phyloP scores from a whole-genome alignment of 352 stramenopile species.

The Globisporangium takayamanum region DNA sequence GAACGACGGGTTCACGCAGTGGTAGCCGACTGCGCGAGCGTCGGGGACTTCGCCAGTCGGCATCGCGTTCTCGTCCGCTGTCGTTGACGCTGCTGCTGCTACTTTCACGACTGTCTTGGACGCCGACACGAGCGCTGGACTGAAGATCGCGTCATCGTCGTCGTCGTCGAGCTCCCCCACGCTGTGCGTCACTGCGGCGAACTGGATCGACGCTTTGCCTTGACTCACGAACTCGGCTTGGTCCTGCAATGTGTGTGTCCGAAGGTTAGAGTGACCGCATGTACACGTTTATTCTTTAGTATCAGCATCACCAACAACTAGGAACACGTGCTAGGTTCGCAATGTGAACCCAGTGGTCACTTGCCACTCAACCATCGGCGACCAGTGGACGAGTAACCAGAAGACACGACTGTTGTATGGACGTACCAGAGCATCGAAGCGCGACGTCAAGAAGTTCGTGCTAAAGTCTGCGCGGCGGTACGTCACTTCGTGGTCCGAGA shows the following conservation, averaged over 20 bases:
- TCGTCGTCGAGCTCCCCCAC: constrained; percentile 22
- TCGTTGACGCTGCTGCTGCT: not conserved
- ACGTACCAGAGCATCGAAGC: constrained; percentile 52
- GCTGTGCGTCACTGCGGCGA: constrained; percentile 9
- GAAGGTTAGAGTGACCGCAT: not conserved
- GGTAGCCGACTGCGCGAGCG: constrained; percentile 38
- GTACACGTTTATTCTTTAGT: not conserved
- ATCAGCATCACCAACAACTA: too few species aligned
- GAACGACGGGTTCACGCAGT: constrained; percentile 67
- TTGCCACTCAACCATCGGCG: too few species aligned
- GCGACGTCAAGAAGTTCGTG: constrained; percentile 47
- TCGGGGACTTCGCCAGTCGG: constrained; percentile 49
- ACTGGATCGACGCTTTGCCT: constrained; percentile 24
- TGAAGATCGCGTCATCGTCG: constrained; percentile 14
- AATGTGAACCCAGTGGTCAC: too few species aligned
- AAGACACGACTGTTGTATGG: not conserved
- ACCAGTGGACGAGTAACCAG: not conserved
- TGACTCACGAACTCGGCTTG: constrained; percentile 17
- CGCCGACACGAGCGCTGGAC: not conserved
- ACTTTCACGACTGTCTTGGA: not conserved
- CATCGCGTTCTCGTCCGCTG: constrained; percentile 9
- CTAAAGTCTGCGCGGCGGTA: constrained; percentile 54
- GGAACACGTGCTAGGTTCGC: too few species aligned
- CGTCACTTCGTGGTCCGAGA: constrained; percentile 42
- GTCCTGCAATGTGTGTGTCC: constrained; percentile 13